phyloP scores from a whole-genome alignment of 2,329 filamentous ascomycete genomes.

The Exserohilum turcica region DNA sequence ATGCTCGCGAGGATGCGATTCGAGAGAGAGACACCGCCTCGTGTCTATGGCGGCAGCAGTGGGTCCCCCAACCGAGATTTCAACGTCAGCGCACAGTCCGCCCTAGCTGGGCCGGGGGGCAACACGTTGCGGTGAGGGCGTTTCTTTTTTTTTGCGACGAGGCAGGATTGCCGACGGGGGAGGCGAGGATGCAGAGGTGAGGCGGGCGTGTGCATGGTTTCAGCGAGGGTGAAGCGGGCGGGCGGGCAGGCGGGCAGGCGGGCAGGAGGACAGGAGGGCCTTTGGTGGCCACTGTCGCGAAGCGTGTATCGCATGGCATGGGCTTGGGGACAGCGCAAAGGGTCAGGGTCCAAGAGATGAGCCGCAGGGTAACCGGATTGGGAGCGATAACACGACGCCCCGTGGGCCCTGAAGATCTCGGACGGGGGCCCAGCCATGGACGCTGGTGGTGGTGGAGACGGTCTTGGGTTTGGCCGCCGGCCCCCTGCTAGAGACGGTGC shows the following conservation, averaged over 20 bases:
- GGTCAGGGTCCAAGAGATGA: slow-evolving; percentile 24
- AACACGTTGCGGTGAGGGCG: slow-evolving; percentile 17
- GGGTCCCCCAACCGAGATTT: slow-evolving; percentile 29
- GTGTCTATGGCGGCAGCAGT: slow-evolving; percentile 21
- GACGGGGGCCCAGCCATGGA: slow-evolving; percentile 22
- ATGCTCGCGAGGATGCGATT: slow-evolving; percentile 19
- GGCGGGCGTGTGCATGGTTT: not conserved
- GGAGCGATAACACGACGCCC: slow-evolving; percentile 21
- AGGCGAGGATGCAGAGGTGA: not conserved
- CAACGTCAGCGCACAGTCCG: slow-evolving; percentile 26
- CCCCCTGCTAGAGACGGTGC: not conserved
- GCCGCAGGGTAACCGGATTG: slow-evolving; percentile 27
- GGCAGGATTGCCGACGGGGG: slow-evolving; percentile 1
- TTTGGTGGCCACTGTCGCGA: no score
- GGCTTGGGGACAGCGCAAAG: not conserved
- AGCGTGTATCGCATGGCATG: not conserved
- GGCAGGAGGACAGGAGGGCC: no score
- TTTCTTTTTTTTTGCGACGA: not conserved
- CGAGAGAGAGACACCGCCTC: slow-evolving; percentile 30
- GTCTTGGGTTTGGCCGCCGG: slow-evolving; percentile 1
- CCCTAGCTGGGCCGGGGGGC: slow-evolving; percentile 15
- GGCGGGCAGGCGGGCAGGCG: no score
- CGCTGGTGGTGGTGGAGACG: slow-evolving; percentile 1
- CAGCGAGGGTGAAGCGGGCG: no score
- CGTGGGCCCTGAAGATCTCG: slow-evolving; percentile 24